phyloP scores from a whole-genome alignment of 208 protist genomes.

The Crithidia brevicula region DNA sequence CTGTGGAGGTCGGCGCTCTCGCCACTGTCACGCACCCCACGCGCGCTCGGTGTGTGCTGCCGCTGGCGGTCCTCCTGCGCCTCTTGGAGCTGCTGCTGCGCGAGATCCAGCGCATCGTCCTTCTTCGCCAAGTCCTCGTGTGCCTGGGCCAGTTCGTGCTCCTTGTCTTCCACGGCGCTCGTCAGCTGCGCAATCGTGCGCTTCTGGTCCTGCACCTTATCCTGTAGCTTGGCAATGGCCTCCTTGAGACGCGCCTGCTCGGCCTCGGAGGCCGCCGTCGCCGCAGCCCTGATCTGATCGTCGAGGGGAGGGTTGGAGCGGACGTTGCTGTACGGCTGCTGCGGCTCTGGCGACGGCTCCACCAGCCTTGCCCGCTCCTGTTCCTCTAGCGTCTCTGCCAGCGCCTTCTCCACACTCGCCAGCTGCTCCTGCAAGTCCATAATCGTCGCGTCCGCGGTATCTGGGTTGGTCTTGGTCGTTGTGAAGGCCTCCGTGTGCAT shows the following conservation, averaged over 20 bases:
- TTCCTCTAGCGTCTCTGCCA: constrained; percentile 19
- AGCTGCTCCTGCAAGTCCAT: constrained; percentile 45
- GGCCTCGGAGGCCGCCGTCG: background rate
- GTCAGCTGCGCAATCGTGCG: constrained; percentile 20
- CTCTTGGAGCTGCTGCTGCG: background rate
- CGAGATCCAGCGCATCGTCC: constrained; percentile 5
- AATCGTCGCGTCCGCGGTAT: constrained; percentile 45
- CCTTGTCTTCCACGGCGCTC: constrained; percentile 13
- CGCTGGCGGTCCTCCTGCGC: constrained; percentile 3
- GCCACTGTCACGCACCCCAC: constrained; percentile 1
- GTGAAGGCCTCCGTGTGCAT: constrained; percentile 40
- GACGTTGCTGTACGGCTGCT: constrained; percentile 14
- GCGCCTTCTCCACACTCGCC: constrained; percentile 35
- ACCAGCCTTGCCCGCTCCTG: constrained; percentile 13
- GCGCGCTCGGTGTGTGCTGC: constrained; percentile 3
- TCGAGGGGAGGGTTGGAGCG: background rate
- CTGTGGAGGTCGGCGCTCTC: constrained; percentile 7
- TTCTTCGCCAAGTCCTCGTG: background rate
- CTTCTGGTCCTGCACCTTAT: constrained; percentile 27
- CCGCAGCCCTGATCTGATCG: background rate
- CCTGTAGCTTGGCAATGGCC: constrained; percentile 30
- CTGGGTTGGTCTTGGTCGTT: constrained; percentile 38
- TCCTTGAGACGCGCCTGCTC: constrained; percentile 35
- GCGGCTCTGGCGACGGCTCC: constrained; percentile 30
- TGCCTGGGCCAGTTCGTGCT: constrained; percentile 2